Evolutionary conservation across 164 flowering plant genomes (phyloP).

Genomic region (Umbilicus rupestris): DNA sequence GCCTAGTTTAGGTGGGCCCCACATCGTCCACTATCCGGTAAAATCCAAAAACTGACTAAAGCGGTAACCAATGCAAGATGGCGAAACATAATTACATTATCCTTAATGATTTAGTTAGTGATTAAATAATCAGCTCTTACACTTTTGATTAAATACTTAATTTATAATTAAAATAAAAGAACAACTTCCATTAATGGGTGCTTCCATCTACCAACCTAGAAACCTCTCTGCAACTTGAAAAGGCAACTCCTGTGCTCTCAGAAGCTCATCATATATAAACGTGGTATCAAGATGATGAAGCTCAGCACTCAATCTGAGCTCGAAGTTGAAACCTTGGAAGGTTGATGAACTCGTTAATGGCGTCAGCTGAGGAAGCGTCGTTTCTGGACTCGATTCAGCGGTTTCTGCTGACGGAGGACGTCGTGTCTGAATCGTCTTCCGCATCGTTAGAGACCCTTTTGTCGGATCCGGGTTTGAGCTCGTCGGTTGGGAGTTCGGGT

Average conservation of each 20-base stretch:
- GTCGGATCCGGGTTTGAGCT: neutral
- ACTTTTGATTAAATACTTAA: no score
- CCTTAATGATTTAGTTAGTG: neutral
- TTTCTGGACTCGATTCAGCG: conserved; percentile 6
- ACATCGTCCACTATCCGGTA: neutral
- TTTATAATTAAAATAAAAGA: neutral
- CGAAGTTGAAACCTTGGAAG: neutral
- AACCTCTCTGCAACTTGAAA: neutral
- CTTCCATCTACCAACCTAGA: conserved; percentile 7
- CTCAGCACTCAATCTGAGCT: conserved; percentile 5
- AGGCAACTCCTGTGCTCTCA: neutral
- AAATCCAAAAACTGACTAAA: neutral
- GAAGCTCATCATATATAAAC: neutral
- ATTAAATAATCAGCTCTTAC: no score
- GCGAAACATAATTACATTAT: neutral
- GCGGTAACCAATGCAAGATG: neutral
- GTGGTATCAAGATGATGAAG: neutral
- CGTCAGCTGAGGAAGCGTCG: conserved; percentile 3
- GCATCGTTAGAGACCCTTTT: neutral
- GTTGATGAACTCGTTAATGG: conserved; percentile 6
- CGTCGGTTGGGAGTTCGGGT: neutral
- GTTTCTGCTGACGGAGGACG: neutral
- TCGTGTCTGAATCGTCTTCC: neutral
- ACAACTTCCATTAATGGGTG: conserved; percentile 3
- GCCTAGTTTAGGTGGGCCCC: neutral